phyloP scores from a whole-genome alignment of 345 rosid genomes.

The Eutrema yunnanense region DNA sequence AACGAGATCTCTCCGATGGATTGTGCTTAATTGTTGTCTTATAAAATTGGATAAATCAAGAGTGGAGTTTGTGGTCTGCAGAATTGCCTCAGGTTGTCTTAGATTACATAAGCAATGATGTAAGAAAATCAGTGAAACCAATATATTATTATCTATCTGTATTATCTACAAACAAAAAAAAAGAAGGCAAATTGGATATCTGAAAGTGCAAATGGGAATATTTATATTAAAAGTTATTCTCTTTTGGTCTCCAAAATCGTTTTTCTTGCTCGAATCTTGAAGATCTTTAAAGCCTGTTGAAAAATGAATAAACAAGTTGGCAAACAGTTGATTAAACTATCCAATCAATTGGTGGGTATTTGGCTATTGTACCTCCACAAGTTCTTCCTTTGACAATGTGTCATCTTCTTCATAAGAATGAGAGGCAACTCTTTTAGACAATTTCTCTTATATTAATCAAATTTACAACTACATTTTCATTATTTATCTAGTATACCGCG shows the following conservation, averaged over 20 bases:
- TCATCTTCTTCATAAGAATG: background rate
- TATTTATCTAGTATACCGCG: background rate
- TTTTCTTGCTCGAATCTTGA: conserved; percentile 18
- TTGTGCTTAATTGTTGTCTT: background rate
- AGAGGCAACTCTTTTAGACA: conserved; percentile 21
- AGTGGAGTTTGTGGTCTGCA: conserved; percentile 10
- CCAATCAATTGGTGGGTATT: conserved; percentile 3
- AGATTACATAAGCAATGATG: conserved; percentile 21
- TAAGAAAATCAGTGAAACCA: background rate
- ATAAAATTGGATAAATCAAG: background rate
- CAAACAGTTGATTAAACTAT: conserved; percentile 17
- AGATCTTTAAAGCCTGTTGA: conserved; percentile 6
- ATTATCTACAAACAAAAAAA: background rate
- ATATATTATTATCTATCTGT: background rate
- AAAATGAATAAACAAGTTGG: conserved; percentile 24
- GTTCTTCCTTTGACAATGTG: conserved; percentile 15
- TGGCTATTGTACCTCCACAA: conserved; percentile 18
- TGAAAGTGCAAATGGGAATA: conserved; percentile 12
- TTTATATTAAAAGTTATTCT: background rate
- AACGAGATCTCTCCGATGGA: background rate
- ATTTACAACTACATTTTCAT: background rate
- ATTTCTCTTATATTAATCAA: background rate
- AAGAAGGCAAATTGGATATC: background rate
- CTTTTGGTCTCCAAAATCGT: conserved; percentile 7
- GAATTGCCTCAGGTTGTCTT: conserved; percentile 21